phyloP scores from a whole-genome alignment of 352 stramenopile genomes.

The Phytophthora megakarya region DNA sequence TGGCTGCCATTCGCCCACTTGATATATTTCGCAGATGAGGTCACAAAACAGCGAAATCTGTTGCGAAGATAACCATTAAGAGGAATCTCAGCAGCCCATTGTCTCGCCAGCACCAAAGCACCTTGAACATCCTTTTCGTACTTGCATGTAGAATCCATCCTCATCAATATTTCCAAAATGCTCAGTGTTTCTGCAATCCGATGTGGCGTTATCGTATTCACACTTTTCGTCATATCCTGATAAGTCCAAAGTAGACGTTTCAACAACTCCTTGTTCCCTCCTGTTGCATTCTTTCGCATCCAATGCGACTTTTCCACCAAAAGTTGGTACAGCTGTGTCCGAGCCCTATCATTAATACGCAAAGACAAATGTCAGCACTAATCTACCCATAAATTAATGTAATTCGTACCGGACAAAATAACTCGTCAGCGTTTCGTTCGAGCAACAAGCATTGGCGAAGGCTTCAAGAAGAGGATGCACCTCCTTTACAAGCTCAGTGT shows the following conservation, averaged over 20 bases:
- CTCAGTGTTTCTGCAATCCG: conserved; percentile 1
- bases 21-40: not conserved
- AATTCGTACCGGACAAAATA: not conserved
- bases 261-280: not conserved
- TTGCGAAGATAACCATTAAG: not conserved
- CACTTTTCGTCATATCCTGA: not conserved
- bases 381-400: not conserved
- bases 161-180: conserved; percentile 6
- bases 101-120: not conserved
- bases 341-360: not conserved
- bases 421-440: not conserved
- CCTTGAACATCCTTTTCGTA: not conserved
- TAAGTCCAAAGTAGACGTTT: conserved; percentile 1
- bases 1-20: not conserved
- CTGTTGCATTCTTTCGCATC: not conserved
- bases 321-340: not conserved
- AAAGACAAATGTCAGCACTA: not conserved
- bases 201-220: not conserved
- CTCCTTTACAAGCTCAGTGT: not conserved
- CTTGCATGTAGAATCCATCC: not conserved
- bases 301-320: not conserved
- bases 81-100: not conserved
- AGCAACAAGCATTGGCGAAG: not conserved
- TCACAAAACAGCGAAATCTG: not conserved
- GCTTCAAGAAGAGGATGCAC: not conserved